Evolutionary conservation across 768 basidiomycete species (phyloP).

Genomic region (Tulasnella sp.): DNA sequence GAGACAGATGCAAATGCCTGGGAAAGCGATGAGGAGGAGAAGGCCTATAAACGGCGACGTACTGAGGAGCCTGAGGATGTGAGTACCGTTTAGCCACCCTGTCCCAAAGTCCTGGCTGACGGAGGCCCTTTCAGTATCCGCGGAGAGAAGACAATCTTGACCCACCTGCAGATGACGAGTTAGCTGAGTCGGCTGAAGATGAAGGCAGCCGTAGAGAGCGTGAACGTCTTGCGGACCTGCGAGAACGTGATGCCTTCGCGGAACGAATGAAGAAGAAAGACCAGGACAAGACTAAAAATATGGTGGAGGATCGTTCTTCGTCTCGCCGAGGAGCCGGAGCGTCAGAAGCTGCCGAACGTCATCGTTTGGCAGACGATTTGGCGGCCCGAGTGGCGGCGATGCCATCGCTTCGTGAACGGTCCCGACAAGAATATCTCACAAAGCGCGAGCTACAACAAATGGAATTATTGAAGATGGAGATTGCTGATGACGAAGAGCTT

Average conservation of each 20-base stretch:
- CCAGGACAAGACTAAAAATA: conserved; percentile 76
- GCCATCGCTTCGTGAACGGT: conserved; percentile 77
- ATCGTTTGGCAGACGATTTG: conserved; percentile 75
- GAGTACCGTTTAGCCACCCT: neutral
- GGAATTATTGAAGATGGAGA: conserved; percentile 86
- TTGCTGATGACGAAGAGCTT: conserved; percentile 87
- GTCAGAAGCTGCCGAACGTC: conserved; percentile 75
- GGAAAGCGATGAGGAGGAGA: too few relatives aligned
- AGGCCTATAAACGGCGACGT: too few relatives aligned
- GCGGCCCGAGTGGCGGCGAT: conserved; percentile 49
- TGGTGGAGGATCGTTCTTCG: conserved; percentile 89
- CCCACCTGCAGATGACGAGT: conserved; percentile 28
- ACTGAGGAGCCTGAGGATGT: conserved; percentile 31
- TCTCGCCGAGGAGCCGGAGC: conserved; percentile 61
- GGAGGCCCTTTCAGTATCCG: neutral
- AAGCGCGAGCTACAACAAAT: conserved; percentile 96
- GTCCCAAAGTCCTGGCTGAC: neutral
- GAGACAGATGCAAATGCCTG: too few relatives aligned
- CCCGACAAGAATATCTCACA: conserved; percentile 91
- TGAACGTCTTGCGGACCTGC: conserved; percentile 71
- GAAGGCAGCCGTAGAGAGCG: conserved; percentile 72
- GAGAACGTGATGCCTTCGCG: conserved; percentile 90
- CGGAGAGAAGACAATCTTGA: conserved; percentile 39
- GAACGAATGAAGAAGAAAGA: conserved; percentile 81
- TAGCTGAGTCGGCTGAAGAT: conserved; percentile 51